These are phyloP conservation scores for Microbotryomycetes sp. DNA, from an alignment of 1,284 basidiomycete species.

Conservation along the genomic window DNA sequence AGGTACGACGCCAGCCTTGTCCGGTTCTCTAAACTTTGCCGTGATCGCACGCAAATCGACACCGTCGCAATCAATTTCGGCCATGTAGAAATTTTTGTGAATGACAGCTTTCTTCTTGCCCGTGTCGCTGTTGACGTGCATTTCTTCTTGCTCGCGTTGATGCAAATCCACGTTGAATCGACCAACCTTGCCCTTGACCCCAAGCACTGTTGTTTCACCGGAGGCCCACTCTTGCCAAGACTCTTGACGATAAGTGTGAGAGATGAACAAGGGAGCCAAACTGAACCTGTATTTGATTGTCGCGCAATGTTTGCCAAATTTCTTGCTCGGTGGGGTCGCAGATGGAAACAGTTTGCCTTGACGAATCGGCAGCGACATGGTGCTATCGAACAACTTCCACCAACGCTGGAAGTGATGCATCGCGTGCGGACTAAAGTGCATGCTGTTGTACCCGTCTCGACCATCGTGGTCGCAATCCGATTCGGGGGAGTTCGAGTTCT, in stretches of 20 bases:
- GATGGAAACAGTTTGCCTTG: constrained; percentile 75
- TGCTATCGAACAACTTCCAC: constrained; percentile 78
- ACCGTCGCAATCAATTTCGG: constrained; percentile 72
- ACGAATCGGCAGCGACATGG: constrained; percentile 74
- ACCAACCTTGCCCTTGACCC: constrained; percentile 72
- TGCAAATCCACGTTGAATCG: constrained; percentile 85
- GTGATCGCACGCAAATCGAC: constrained; percentile 72
- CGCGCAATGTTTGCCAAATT: constrained; percentile 80
- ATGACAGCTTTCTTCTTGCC: constrained; percentile 51
- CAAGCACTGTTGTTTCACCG: constrained; percentile 72
- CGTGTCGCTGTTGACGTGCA: constrained; percentile 43
- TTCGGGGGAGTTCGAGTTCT: constrained; percentile 9
- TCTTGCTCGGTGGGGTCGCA: constrained; percentile 67
- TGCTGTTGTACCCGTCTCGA: constrained; percentile 54
- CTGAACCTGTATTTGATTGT: constrained; percentile 89
- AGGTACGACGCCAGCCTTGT: constrained; percentile 49
- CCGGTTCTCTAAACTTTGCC: constrained; percentile 66
- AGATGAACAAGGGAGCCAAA: constrained; percentile 71
- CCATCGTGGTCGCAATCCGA: background rate
- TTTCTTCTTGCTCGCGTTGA: constrained; percentile 75
- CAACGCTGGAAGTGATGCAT: constrained; percentile 90
- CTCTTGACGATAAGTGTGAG: constrained; percentile 81
- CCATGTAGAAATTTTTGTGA: constrained; percentile 88
- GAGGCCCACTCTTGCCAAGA: constrained; percentile 66
- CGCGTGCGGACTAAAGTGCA: constrained; percentile 80